Base-by-base conservation (phyloP, 108 stramenopile genomes). In the Cylindrotheca fusiformis region DNA sequence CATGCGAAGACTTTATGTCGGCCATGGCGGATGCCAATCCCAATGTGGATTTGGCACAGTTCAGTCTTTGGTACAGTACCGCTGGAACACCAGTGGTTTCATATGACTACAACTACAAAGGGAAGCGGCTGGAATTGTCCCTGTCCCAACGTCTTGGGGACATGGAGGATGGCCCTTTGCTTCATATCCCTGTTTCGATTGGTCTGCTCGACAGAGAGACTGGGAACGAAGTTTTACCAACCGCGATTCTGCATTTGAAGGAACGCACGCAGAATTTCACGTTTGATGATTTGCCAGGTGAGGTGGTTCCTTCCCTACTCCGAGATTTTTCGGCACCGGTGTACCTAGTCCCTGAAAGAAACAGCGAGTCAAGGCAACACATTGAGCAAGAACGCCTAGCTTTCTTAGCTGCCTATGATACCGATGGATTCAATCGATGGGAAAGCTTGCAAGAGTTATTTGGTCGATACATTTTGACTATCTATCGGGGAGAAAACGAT, bases 241-340 rank as follows among this genome's bases (percentile, higher is more conserved):
- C 85, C 27, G 74, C 51, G 24, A 84, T 97, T 0, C 73, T 97
- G 48, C 81, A 96, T 10, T 77, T 97, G 58, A 95, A 78, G 55
- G 89, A 96, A 54, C 56, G 32, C 18, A 68, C 69, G 50, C 91
- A 97, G 58, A 88, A 80, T 2, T 98, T 97, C 66, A 68, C 72
- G 23, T 96, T 99, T 69, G 63, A 80, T 12, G 79, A 63, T 56
- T 26, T 86, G 26, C 50, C 67, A 25, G 80, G 82, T 0, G 83
- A 90, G 32, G 94, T 97, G 18, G 75, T 97, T 6, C 91, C 96
- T 2, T 96, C 95, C 20, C 57, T 97, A 23, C 77, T 98, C 32
- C 87, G 97, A 3, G 87, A 79, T 48, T 97, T 97, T 75, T 92
- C 90, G 22, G 97, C 98, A 1, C 98, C 98, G 0, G 94, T 98